Evolutionary conservation across 2,329 filamentous ascomycete genomes (phyloP).

Genomic region (Grosmannia clavigera): DNA sequence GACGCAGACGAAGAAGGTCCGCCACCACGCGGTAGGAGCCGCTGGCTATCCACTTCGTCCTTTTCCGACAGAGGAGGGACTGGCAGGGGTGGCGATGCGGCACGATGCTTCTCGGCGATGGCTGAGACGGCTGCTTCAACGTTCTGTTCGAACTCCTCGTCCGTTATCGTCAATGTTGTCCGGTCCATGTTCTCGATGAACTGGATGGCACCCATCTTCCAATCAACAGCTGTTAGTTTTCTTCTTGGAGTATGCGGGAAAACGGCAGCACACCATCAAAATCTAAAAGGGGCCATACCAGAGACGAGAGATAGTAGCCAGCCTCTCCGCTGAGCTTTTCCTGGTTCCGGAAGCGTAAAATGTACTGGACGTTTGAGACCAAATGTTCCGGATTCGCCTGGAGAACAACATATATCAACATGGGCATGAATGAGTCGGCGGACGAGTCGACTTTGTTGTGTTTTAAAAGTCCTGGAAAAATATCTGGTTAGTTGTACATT

Average conservation of each 20-base stretch:
- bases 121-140: constrained; percentile 94
- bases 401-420: constrained; percentile 90
- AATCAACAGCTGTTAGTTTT: neutral
- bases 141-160: constrained; percentile 89
- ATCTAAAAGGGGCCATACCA: constrained; percentile 37
- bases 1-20: constrained; percentile 26
- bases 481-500: too few relatives aligned
- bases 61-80: constrained; percentile 35
- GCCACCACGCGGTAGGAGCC: constrained; percentile 18
- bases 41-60: constrained; percentile 11
- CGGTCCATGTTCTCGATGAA: constrained; percentile 96
- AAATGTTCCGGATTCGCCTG: constrained; percentile 91
- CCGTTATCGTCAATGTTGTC: constrained; percentile 81
- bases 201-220: constrained; percentile 77
- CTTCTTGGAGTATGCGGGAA: neutral
- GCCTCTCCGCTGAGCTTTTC: constrained; percentile 96
- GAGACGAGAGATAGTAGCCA: constrained; percentile 91
- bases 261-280: neutral
- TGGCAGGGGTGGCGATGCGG: constrained; percentile 31
- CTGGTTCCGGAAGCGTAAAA: constrained; percentile 90
- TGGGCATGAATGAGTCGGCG: constrained; percentile 87
- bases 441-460: constrained; percentile 90
- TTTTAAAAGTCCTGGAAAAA: constrained; percentile 59
- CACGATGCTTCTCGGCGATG: constrained; percentile 79
- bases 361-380: constrained; percentile 97